Evolutionary conservation across 257 asterid genomes (phyloP).

Genomic region (Osmanthus fragrans): DNA sequence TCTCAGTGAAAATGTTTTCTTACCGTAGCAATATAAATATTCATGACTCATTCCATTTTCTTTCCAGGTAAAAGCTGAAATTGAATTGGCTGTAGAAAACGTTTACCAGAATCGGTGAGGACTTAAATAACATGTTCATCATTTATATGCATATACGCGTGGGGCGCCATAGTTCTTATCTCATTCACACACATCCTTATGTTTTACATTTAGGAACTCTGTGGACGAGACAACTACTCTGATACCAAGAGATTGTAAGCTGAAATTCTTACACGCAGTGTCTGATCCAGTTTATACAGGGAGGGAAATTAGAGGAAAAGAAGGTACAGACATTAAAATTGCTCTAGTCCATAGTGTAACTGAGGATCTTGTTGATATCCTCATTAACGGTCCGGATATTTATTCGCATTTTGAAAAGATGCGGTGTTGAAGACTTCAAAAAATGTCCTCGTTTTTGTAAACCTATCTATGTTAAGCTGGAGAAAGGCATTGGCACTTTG

Average conservation of each 20-base stretch:
- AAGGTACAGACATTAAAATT: slow-evolving; percentile 25
- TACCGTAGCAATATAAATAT: not conserved
- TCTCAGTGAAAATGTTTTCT: not conserved
- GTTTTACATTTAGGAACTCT: slow-evolving; percentile 31
- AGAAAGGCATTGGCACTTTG: slow-evolving; percentile 38
- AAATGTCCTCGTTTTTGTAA: slow-evolving; percentile 37
- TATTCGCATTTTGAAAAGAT: not conserved
- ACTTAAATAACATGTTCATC: not conserved
- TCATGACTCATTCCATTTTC: not conserved
- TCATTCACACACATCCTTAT: not conserved
- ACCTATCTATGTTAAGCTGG: slow-evolving; percentile 24
- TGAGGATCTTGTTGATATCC: slow-evolving; percentile 28
- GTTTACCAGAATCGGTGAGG: not conserved
- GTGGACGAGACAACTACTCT: slow-evolving; percentile 17
- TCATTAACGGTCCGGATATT: slow-evolving; percentile 42
- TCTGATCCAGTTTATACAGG: slow-evolving; percentile 40
- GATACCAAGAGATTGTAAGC: slow-evolving; percentile 28
- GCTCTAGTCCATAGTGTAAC: slow-evolving; percentile 32
- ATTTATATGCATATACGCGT: not conserved
- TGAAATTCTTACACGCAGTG: slow-evolving; percentile 43
- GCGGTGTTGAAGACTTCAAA: too few species aligned
- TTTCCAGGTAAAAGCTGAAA: slow-evolving; percentile 48
- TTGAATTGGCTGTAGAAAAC: slow-evolving; percentile 23
- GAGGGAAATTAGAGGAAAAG: slow-evolving; percentile 36
- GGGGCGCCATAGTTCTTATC: not conserved